phyloP scores from a whole-genome alignment of 345 rosid genomes.

The Diplotaxis tenuifolia region DNA sequence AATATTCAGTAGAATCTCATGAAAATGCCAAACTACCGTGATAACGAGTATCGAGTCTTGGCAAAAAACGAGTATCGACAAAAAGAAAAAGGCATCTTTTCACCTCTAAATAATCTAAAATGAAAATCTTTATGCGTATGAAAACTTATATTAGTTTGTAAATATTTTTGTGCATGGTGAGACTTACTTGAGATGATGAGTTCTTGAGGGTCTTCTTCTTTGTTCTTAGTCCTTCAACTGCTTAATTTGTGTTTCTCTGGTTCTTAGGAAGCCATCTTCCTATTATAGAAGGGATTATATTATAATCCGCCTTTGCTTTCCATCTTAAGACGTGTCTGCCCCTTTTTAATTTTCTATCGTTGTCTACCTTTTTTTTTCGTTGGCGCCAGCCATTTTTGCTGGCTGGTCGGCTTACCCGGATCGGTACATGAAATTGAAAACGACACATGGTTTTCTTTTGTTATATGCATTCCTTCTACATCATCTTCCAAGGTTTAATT shows the following conservation, averaged over 20 bases:
- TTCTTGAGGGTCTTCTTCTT: conserved; percentile 7
- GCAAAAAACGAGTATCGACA: neutral
- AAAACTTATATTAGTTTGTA: neutral
- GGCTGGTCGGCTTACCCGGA: neutral
- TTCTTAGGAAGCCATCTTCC: no score
- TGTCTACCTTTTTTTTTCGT: neutral
- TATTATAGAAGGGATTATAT: no score
- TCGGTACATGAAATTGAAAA: neutral
- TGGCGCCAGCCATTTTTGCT: neutral
- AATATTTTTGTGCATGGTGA: neutral
- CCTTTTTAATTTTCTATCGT: neutral
- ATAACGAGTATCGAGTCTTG: neutral
- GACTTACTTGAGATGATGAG: conserved; percentile 28
- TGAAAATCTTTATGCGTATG: neutral
- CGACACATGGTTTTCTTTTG: neutral
- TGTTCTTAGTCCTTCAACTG: neutral
- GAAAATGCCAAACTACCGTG: neutral
- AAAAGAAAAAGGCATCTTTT: neutral
- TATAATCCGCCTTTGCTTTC: neutral
- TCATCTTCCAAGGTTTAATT: neutral
- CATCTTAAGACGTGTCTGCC: neutral
- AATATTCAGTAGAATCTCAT: neutral
- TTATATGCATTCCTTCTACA: neutral
- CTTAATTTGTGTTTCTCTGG: neutral
- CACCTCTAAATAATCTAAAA: neutral